phyloP scores from a whole-genome alignment of 306 rosid species.

The Gastrolobium villosum region DNA sequence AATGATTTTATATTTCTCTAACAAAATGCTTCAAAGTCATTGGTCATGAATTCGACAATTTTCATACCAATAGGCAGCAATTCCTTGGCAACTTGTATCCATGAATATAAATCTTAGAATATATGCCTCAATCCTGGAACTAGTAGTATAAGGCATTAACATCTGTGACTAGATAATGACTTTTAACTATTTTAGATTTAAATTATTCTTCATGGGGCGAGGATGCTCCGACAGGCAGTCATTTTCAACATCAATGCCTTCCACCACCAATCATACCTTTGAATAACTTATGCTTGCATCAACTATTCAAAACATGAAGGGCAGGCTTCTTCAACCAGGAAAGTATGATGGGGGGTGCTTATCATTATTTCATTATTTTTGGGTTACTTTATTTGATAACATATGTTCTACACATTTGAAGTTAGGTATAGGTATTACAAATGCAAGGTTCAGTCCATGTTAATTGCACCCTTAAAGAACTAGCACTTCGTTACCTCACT shows the following conservation, averaged over 20 bases:
- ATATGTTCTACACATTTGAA: not conserved
- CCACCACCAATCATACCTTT: not conserved
- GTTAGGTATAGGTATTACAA: not conserved
- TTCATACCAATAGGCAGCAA: conserved; percentile 2
- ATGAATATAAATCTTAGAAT: not conserved
- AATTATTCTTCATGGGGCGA: not conserved
- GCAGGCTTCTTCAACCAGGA: not conserved
- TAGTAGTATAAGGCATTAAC: not conserved
- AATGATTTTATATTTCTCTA: too few relatives aligned
- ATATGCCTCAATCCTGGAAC: not conserved
- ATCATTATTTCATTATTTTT: not conserved
- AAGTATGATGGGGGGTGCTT: not conserved
- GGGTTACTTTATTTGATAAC: not conserved
- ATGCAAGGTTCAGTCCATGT: too few relatives aligned
- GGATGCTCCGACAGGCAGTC: not conserved
- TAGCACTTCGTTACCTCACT: too few relatives aligned
- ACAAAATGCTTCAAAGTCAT: not conserved
- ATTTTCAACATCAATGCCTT: not conserved
- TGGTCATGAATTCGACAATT: not conserved
- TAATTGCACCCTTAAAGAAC: too few relatives aligned
- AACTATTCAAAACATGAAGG: not conserved
- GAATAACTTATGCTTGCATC: not conserved
- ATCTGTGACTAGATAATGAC: not conserved
- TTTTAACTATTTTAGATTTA: not conserved
- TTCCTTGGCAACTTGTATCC: conserved; percentile 2